A percentile compares a stretch with the other conserved stretches of the same genome.
Evolutionary conservation across 768 basidiomycete genomes (phyloP).

Genomic region (Leucocoprinus leucothites): DNA sequence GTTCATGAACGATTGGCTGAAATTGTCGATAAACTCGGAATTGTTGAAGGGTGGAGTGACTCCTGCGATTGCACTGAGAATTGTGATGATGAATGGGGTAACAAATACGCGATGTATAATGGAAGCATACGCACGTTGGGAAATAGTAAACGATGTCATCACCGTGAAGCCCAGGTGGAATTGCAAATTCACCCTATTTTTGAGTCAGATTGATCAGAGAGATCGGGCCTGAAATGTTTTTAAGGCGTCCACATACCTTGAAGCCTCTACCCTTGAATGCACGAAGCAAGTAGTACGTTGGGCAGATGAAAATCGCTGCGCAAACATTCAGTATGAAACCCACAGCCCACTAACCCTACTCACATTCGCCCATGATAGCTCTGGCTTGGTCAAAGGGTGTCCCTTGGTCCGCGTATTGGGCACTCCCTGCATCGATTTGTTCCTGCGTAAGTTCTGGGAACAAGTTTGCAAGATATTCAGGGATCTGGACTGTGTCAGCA

Average conservation of each 20-base stretch:
- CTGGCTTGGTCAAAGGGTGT: too few relatives aligned
- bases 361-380: too few relatives aligned
- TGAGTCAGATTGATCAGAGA: not conserved
- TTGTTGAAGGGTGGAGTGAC: conserved; percentile 28
- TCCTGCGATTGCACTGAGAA: not conserved
- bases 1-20: conserved; percentile 34
- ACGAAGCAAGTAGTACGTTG: not conserved
- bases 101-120: not conserved
- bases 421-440: not conserved
- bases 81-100: not conserved
- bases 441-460: not conserved
- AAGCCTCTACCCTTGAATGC: not conserved
- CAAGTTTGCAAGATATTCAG: not conserved
- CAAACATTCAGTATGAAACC: too few relatives aligned
- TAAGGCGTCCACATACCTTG: not conserved
- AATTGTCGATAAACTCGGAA: conserved; percentile 31
- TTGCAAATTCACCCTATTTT: not conserved
- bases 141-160: conserved; percentile 1
- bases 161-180: not conserved
- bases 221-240: not conserved
- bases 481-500: not conserved
- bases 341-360: too few relatives aligned
- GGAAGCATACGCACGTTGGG: not conserved
- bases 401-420: not conserved
- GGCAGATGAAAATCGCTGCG: not conserved